Base-by-base conservation (phyloP, 2,329 filamentous ascomycete species). In the Fusarium verrucosum region DNA sequence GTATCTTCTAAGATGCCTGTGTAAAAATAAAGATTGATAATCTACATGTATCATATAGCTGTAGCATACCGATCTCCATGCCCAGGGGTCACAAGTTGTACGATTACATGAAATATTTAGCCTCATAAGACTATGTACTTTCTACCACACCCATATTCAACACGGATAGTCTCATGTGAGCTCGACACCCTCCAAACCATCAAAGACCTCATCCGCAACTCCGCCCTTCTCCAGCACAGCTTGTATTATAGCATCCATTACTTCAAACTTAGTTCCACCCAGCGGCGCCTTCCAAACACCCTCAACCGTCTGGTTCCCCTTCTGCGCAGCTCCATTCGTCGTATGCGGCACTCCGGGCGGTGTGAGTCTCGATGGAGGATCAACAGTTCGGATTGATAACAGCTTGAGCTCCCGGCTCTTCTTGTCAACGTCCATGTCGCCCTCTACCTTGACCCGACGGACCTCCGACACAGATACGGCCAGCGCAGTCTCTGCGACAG, bases 251-350 rank as follows among this genome's bases (percentile, higher is more conserved):
- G 84, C 83, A 47, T 88, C 85, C 66, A 98, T 79, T 17, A 95
- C 81, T 6, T 79, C 82, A 70, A 92, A 86, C 80, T 91, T 93
- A 33, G 94, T 87, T 3, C 94, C 94, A 35, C 94, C 94, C 28
- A 93, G 78, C 28, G 92, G 91, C 35, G 94, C 90, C 71, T 87
- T 91, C 94, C 94, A 97, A 25, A 97, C 92, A 3, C 92, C 89
- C 58, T 90, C 88, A 20, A 85, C 80, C 49, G 85, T 79, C 52
- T 85, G 82, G 59, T 88, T 83, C 14, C 76, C 75, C 30, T 57
- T 62, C 26, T 67, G 62, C 59, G 73, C 58, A 55, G 68, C 71
- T n/a, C 78, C 50, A n/a, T 51, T 90, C 41, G 85, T 80, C 4
- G 84, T 80, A 72, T 91, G 88, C 2, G 88, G 84, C 13, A 92